Evolutionary conservation across 192 early-diverging fungal species (phyloP).

Genomic region (Paraglomus occultum): DNA sequence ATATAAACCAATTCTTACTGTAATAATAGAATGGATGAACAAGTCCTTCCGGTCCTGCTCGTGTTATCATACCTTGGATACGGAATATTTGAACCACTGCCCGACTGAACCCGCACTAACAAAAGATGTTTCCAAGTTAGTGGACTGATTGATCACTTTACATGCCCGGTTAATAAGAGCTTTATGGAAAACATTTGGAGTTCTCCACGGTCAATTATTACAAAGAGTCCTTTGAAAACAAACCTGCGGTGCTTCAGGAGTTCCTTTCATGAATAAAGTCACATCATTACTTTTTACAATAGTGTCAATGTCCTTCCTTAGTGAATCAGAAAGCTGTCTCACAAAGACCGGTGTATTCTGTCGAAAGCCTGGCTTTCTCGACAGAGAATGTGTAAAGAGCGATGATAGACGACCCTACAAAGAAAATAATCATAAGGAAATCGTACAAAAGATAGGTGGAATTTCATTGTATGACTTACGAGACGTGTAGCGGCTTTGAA

Average conservation of each 20-base stretch:
- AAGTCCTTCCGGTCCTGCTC: neutral
- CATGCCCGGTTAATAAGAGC: too few species aligned
- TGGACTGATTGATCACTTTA: neutral
- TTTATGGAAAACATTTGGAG: too few species aligned
- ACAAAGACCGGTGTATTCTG: too few species aligned
- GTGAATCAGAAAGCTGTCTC: too few species aligned
- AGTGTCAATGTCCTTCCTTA: neutral
- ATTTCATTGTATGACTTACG: too few species aligned
- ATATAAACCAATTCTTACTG: neutral
- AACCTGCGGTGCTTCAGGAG: conserved; percentile 83
- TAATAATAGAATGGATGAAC: neutral
- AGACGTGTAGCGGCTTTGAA: too few species aligned
- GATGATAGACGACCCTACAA: too few species aligned
- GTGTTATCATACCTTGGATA: conserved; percentile 56
- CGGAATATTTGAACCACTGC: conserved; percentile 91
- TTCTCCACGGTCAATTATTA: too few species aligned
- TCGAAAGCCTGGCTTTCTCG: too few species aligned
- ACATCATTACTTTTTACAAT: conserved; percentile 35
- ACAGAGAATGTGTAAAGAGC: too few species aligned
- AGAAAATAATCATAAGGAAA: too few species aligned
- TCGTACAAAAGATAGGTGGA: too few species aligned
- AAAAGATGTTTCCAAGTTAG: neutral
- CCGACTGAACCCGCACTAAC: conserved; percentile 89
- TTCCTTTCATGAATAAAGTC: conserved; percentile 97
- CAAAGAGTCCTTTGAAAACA: neutral